Conservation (phyloP, 1,139 yeast species). For the Protomyces pachydermus region DNA sequence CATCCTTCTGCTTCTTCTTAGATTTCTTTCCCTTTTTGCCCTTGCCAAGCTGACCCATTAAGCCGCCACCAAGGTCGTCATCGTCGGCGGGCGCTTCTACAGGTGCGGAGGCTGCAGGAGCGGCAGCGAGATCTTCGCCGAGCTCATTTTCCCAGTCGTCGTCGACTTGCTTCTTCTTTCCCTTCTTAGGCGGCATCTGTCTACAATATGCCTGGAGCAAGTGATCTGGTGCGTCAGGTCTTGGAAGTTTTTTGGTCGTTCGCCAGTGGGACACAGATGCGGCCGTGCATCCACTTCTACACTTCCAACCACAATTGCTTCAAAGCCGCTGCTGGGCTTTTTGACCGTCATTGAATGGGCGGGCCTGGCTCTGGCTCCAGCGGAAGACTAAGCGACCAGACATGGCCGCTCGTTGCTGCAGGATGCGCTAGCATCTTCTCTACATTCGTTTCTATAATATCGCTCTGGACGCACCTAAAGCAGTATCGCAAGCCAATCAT, state of each 20-base stretch:
- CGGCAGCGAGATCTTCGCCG: slow-evolving; percentile 27
- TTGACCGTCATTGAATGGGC: not conserved
- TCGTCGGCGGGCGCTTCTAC: slow-evolving; percentile 10
- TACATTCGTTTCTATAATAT: slow-evolving; percentile 40
- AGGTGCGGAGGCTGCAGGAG: not conserved
- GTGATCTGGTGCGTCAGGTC: not conserved
- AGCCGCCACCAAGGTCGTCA: slow-evolving; percentile 20
- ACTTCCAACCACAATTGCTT: no score
- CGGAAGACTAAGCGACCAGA: slow-evolving; percentile 19
- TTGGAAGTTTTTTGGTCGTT: not conserved
- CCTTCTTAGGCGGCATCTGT: slow-evolving; percentile 28
- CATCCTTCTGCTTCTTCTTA: slow-evolving; percentile 24
- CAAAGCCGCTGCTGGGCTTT: no score
- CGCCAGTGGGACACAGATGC: not conserved
- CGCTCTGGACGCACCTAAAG: slow-evolving; percentile 51
- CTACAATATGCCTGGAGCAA: not conserved
- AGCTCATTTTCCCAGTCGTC: slow-evolving; percentile 30
- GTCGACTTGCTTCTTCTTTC: slow-evolving; percentile 27
- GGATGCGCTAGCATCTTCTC: slow-evolving; percentile 16
- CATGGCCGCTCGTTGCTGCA: slow-evolving; percentile 23
- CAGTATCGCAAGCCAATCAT: slow-evolving; percentile 87
- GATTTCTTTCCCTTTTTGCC: slow-evolving; percentile 28
- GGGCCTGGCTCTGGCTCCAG: slow-evolving; percentile 17
- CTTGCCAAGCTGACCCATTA: slow-evolving; percentile 24
- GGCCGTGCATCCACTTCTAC: no score